These are phyloP conservation scores for Pouteria campechiana DNA, from an alignment of 179 eudicot species.

Conservation along the genomic window DNA sequence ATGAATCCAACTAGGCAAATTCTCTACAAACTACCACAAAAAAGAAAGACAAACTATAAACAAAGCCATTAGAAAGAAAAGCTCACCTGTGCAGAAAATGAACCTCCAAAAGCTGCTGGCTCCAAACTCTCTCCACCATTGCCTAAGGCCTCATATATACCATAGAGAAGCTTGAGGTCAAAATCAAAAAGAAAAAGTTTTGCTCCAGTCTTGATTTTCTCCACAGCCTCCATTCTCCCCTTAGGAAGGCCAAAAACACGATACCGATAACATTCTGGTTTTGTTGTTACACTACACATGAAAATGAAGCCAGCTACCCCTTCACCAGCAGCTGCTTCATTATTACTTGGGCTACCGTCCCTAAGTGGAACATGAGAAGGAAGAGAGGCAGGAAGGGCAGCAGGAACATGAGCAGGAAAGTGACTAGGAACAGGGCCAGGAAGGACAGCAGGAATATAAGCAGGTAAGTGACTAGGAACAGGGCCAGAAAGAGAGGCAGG, in stretches of 20 bases:
- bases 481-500: too few species aligned
- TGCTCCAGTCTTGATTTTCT: constrained; percentile 48
- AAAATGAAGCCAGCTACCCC: constrained; percentile 84
- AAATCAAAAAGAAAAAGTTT: constrained; percentile 67
- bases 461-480: too few species aligned
- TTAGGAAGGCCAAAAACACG: constrained; percentile 79
- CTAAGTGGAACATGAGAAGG: too few species aligned
- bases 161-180: constrained; percentile 69
- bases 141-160: constrained; percentile 51
- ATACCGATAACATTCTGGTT: constrained; percentile 52
- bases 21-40: background rate
- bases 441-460: too few species aligned
- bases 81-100: constrained; percentile 71
- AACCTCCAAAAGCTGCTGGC: constrained; percentile 60
- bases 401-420: too few species aligned
- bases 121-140: constrained; percentile 45
- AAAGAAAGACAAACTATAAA: background rate
- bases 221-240: constrained; percentile 28
- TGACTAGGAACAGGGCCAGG: too few species aligned
- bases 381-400: too few species aligned
- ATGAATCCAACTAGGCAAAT: too few species aligned
- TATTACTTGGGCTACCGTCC: too few species aligned
- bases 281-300: constrained; percentile 52
- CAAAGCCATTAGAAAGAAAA: background rate
- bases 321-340: too few species aligned